These are phyloP conservation scores for Sporothrix dimorphospora DNA, from an alignment of 2,329 filamentous ascomycete genomes.

Conservation along the genomic window DNA sequence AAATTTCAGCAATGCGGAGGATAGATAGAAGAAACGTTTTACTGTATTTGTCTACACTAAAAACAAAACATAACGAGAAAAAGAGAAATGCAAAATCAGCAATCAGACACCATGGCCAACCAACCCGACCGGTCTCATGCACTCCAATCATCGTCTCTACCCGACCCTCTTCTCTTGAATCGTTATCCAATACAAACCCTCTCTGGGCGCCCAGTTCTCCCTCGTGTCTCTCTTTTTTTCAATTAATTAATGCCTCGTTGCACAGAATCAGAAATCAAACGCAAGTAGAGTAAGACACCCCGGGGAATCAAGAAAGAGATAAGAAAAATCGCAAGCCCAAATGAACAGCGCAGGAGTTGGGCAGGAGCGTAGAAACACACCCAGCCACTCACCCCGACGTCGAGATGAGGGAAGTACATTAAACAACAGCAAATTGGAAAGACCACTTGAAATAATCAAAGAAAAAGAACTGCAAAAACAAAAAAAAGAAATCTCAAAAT, in stretches of 20 bases:
- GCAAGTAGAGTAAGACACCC: constrained; percentile 15
- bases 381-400: not conserved
- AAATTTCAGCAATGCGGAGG: not conserved
- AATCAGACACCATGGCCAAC: not conserved
- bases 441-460: not conserved
- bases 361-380: not conserved
- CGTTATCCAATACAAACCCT: not conserved
- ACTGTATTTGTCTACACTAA: constrained; percentile 17
- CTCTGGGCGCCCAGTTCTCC: not conserved
- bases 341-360: not conserved
- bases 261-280: constrained; percentile 5
- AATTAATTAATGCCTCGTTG: constrained; percentile 14
- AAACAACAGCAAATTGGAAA: not conserved
- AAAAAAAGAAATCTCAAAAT: constrained; percentile 10
- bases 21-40: not conserved
- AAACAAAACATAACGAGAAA: not conserved
- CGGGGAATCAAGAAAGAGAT: constrained; percentile 32
- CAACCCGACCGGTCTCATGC: not conserved
- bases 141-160: not conserved
- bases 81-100: not conserved
- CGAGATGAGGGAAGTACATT: not conserved
- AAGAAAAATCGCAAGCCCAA: constrained; percentile 6
- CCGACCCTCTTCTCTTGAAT: not conserved
- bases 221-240: not conserved
- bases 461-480: not conserved